Evolutionary conservation across 768 basidiomycete species (phyloP).

Genomic region (Udeniomyces megalosporus): DNA sequence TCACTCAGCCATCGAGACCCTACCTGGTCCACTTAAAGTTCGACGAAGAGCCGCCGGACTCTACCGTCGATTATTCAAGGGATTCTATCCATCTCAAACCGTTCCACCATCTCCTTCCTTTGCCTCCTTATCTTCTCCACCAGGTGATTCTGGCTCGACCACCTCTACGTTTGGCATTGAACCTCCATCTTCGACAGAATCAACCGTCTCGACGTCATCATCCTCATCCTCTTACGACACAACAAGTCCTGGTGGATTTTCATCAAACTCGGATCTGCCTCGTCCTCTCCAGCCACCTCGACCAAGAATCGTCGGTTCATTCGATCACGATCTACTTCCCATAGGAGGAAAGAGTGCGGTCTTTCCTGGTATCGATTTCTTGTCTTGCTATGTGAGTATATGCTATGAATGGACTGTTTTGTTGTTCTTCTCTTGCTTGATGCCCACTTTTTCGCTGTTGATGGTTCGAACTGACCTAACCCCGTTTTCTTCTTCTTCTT

Average conservation of each 20-base stretch:
- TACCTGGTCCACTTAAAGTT: constrained; percentile 71
- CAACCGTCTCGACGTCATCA: not conserved
- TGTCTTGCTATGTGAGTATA: constrained; percentile 52
- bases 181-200: no score
- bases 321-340: constrained; percentile 65
- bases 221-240: not conserved
- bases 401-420: no score
- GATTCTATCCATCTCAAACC: constrained; percentile 18
- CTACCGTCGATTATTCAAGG: constrained; percentile 72
- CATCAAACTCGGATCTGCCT: not conserved
- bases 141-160: no score
- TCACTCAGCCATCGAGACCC: constrained; percentile 41
- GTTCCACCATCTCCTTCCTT: not conserved
- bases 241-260: not conserved
- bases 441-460: not conserved
- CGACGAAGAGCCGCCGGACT: constrained; percentile 72
- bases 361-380: constrained; percentile 70
- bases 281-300: not conserved
- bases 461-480: not conserved
- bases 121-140: no score
- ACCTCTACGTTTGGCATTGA: no score
- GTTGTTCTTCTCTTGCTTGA: no score
- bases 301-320: constrained; percentile 47
- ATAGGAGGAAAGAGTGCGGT: constrained; percentile 36
- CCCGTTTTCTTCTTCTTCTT: not conserved